Conservation (phyloP, 176 grass and related monocot species). For the Leersia perrieri region DNA sequence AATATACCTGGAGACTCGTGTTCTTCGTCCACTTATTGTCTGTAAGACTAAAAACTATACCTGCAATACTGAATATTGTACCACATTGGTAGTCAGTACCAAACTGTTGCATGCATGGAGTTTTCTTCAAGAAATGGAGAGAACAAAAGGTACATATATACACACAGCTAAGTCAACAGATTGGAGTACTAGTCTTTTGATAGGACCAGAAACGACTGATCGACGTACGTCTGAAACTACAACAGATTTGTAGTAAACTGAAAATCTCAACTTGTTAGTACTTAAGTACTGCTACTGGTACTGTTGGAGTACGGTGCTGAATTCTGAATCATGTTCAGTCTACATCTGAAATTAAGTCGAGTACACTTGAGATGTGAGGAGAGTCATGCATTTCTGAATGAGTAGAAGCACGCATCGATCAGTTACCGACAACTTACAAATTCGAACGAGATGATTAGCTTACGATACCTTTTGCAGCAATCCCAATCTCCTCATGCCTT, state of each 20-base stretch:
- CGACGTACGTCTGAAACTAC: neutral
- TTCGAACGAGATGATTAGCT: neutral
- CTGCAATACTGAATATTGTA: neutral
- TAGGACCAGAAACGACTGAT: neutral
- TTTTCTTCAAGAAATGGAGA: conserved; percentile 40
- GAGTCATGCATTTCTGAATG: neutral
- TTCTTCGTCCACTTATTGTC: neutral
- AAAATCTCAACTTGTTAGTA: neutral
- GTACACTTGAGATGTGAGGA: neutral
- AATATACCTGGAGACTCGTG: neutral
- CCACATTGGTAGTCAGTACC: neutral
- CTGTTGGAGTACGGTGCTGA: neutral
- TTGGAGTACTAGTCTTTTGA: neutral
- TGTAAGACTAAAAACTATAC: neutral
- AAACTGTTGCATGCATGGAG: conserved; percentile 29
- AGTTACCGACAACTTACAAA: conserved; percentile 25
- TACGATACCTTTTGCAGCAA: neutral
- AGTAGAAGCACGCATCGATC: conserved; percentile 2
- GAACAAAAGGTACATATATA: neutral
- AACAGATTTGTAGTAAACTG: neutral
- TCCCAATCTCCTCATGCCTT: neutral
- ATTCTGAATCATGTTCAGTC: conserved; percentile 8
- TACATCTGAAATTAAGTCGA: conserved; percentile 7
- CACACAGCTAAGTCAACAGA: neutral
- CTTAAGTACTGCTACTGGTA: neutral